Evolutionary conservation across 495 filamentous ascomycete genomes (phyloP).

Genomic region (Penicillium cataractarum): DNA sequence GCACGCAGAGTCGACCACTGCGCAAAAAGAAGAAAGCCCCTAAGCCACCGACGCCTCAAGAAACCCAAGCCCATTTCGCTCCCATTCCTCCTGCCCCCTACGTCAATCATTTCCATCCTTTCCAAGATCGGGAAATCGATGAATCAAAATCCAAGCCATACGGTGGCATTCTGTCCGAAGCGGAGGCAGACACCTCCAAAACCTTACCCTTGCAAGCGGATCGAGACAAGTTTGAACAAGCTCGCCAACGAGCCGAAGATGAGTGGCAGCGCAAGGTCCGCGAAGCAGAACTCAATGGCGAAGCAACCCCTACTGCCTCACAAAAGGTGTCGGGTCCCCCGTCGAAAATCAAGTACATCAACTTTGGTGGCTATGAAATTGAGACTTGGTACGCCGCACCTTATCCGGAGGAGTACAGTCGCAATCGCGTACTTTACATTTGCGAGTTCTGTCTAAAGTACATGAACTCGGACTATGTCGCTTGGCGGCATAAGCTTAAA

Average conservation of each 20-base stretch:
- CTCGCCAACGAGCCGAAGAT: conserved; percentile 85
- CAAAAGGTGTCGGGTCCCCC: conserved; percentile 80
- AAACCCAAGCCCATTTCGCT: conserved; percentile 50
- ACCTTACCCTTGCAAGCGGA: conserved; percentile 81
- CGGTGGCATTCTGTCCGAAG: conserved; percentile 86
- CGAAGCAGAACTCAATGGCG: conserved; percentile 49
- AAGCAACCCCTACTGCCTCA: conserved; percentile 51
- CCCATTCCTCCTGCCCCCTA: conserved; percentile 55
- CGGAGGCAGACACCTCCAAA: conserved; percentile 86
- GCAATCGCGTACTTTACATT: conserved; percentile 92
- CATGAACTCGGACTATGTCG: conserved; percentile 98
- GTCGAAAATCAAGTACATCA: conserved; percentile 97
- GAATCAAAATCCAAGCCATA: conserved; percentile 93
- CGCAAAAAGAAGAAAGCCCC: conserved; percentile 42
- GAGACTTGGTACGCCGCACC: conserved; percentile 99
- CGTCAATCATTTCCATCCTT: conserved; percentile 72
- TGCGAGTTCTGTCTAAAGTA: conserved; percentile 99
- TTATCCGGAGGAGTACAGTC: conserved; percentile 97
- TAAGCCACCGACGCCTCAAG: conserved; percentile 39
- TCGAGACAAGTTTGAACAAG: conserved; percentile 81
- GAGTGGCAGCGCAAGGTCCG: conserved; percentile 75
- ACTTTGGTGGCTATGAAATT: conserved; percentile 95
- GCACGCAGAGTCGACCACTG: conserved; percentile 38
- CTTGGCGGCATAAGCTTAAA: conserved; percentile 97
- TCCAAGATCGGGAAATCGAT: conserved; percentile 84